Percentiles rank a stretch among this genome's conserved stretches.
Conservation (phyloP, 306 rosid species). For the Carpinus fangiana region DNA sequence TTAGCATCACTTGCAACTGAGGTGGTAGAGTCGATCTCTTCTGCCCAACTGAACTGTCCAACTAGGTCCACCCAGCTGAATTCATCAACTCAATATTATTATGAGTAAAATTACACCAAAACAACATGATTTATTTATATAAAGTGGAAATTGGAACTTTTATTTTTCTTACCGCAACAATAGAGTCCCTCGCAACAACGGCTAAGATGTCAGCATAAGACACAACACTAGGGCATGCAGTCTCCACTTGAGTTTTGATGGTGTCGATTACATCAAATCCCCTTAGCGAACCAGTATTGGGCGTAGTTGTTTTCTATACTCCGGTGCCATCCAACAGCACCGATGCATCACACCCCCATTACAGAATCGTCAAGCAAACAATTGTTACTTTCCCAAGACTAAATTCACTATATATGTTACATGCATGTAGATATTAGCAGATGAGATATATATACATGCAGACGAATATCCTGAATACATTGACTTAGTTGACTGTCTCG, state of each 20-base stretch:
- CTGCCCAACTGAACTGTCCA: slow-evolving; percentile 51
- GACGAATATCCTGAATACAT: neutral
- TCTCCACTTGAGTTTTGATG: slow-evolving; percentile 40
- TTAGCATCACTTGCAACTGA: slow-evolving; percentile 44
- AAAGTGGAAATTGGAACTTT: neutral
- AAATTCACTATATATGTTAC: too few relatives aligned
- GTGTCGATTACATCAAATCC: slow-evolving; percentile 51
- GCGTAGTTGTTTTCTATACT: slow-evolving; percentile 40
- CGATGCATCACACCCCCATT: slow-evolving; percentile 64
- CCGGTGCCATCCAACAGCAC: slow-evolving; percentile 47
- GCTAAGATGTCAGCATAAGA: slow-evolving; percentile 61
- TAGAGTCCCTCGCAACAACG: slow-evolving; percentile 48
- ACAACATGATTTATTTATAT: neutral
- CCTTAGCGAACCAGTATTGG: slow-evolving; percentile 42
- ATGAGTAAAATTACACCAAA: neutral
- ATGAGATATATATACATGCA: too few relatives aligned
- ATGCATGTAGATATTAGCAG: too few relatives aligned
- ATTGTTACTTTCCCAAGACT: too few relatives aligned
- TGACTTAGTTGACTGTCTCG: slow-evolving; percentile 20
- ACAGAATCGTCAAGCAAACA: too few relatives aligned
- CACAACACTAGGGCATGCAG: slow-evolving; percentile 34
- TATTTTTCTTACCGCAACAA: slow-evolving; percentile 29
- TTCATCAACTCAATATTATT: neutral
- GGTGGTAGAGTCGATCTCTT: slow-evolving; percentile 55
- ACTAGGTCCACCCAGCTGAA: slow-evolving; percentile 39